Evolutionary conservation across 805 yeast species (phyloP), one percentile per base, ranked within the genome.

Genomic region (Lipomyces kockii): DNA sequence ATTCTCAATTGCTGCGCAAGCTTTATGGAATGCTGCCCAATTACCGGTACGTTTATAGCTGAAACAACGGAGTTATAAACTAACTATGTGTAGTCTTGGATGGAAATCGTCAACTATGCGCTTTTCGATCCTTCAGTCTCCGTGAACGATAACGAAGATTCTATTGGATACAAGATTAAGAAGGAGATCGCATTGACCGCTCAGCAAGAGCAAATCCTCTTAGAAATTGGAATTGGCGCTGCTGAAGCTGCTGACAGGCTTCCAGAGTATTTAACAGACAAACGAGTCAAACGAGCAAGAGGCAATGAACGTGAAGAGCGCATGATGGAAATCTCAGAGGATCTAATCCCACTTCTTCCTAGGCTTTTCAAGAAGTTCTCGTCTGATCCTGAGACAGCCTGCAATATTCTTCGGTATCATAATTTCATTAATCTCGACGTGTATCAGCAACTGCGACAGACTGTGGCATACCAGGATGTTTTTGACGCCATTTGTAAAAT

Each of bases 291-390:
- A 35, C 25, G 25, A 5, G 32, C 29, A 14, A 25, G 14, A 20
- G 64, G 43, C 35, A 43, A 37, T 25, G 71, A 58, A 20, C 62
- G 55, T 17, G 66, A 61, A 17, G 59, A 60, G n/a, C 46, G 34
- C 6, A 55, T 27, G 17, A 35, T 37, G 32, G 27, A 61, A 46
- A 63, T 60, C 12, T 58, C 67, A 9, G 71, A 63, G 27, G 61
- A 27, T 35, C 52, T 74, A 49, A 60, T 75, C 46, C 68, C 61
- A 20, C 53, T 58, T 22, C 49, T 72, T 37, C 75, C 76, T 9
- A 51, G 61, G 37, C 68, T 76, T 58, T 52, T 75, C 49, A 73
- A 71, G 55, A 73, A 72, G 58, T 74, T 71, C 66, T 59, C 65
- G n/a, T 68, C 72, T 32, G 70, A 71, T 35, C 71, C 75, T 0